Evolutionary conservation across 2,329 filamentous ascomycete genomes (phyloP), one percentile per base, ranked within the genome.

Genomic region (Xylariales sp.): DNA sequence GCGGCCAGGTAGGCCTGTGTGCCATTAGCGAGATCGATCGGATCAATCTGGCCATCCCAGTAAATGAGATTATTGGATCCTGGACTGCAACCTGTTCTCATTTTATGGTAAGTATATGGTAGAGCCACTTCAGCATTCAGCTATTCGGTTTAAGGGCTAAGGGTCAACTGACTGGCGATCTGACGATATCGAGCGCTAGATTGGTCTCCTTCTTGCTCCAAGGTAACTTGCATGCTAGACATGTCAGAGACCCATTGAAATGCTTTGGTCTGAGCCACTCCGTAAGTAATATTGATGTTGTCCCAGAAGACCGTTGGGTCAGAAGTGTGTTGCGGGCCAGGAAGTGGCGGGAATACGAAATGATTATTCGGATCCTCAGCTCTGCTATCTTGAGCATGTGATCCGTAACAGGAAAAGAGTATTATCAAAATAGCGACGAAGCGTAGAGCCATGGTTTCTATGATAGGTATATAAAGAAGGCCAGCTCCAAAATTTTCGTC

Each of bases 171-270:
- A 25, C 23, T 25, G 8, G 23, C 8, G n/a, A 25, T 25, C n/a
- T 25, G 8, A 8, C 23, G 8, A n/a, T 25, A 25, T 25, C 23
- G 23, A 8, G n/a, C 23, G 8, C n/a, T 25, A 8, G 8, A 8
- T n/a, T 8, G 8, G 14, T 28, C 14, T 24, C 34, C 41, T 25
- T 45, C 43, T 15, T 45, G 43, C 7, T 23, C 21, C 17, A 45
- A 29, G 16, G 29, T 20, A 10, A 46, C 32, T 18, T 12, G 13
- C 35, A 47, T 41, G 17, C 18, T 38, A 4, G 21, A 37, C 43
- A 48, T 36, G 11, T 46, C 40, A 6, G 45, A 40, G 5, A 42
- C 32, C 45, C 43, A 48, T 38, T 40, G 42, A 40, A 48, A 48
- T 1, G 45, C 37, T 16, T 46, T 33, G 16, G 8, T 23, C 29